Conservation (phyloP, 225 moss, liverwort and hornwort species). For the Sphagnum tenellum region DNA sequence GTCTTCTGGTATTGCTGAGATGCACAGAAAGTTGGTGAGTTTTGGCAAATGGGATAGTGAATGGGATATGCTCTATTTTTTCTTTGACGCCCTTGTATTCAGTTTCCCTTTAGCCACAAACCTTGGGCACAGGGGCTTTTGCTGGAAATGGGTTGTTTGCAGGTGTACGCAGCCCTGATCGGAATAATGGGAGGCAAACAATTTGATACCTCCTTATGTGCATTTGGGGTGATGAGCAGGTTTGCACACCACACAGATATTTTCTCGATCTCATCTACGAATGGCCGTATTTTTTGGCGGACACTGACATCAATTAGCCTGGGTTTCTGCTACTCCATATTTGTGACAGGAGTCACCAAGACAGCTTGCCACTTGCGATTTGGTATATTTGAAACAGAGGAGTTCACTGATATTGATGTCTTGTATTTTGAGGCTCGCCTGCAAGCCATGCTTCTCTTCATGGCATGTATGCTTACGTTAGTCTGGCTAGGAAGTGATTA, state of each 20-base stretch:
- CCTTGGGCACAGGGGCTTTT: too few relatives aligned
- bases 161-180: too few relatives aligned
- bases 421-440: conserved; percentile 39
- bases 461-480: conserved; percentile 22
- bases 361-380: conserved; percentile 30
- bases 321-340: conserved; percentile 40
- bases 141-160: too few relatives aligned
- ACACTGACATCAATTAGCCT: conserved; percentile 30
- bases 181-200: neutral
- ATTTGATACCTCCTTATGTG: neutral
- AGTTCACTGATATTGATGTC: conserved; percentile 36
- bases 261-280: conserved; percentile 20
- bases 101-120: too few relatives aligned
- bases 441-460: conserved; percentile 34
- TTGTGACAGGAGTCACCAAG: conserved; percentile 40
- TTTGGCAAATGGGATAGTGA: too few relatives aligned
- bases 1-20: too few relatives aligned
- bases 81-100: too few relatives aligned
- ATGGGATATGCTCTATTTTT: too few relatives aligned
- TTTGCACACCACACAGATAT: conserved; percentile 22
- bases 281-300: conserved; percentile 22
- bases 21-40: too few relatives aligned
- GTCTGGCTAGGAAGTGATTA: conserved; percentile 26
- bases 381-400: conserved; percentile 15
- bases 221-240: conserved; percentile 14